Evolutionary conservation across 345 rosid species (phyloP).

Genomic region (Populus deltoides): DNA sequence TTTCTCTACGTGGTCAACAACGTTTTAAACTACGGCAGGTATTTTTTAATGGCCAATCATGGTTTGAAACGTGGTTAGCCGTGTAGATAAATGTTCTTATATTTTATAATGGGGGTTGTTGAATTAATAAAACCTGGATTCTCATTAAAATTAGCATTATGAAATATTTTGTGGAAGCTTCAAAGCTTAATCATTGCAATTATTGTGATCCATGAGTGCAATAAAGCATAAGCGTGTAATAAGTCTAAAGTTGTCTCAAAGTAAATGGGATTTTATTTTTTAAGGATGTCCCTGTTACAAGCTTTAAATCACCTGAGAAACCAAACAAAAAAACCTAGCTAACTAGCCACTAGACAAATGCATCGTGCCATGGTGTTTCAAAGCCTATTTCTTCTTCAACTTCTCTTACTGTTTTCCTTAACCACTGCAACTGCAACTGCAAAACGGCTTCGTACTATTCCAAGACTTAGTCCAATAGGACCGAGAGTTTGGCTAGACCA

Average conservation of each 20-base stretch:
- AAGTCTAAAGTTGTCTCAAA: not conserved
- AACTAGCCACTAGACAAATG: not conserved
- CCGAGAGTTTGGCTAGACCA: constrained; percentile 6
- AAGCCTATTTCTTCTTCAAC: not conserved
- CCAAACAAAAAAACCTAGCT: not conserved
- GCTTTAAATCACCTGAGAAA: not conserved
- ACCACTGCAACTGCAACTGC: constrained; percentile 4
- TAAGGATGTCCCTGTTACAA: not conserved
- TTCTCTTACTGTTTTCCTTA: not conserved
- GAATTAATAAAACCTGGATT: not conserved
- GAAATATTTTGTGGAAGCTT: not conserved
- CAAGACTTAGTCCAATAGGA: constrained; percentile 34
- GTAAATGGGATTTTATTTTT: not conserved
- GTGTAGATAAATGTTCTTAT: too few species aligned
- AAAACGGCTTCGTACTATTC: constrained; percentile 2
- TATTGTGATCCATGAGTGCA: not conserved
- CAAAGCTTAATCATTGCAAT: not conserved
- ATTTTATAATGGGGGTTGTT: too few species aligned
- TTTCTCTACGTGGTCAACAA: too few species aligned
- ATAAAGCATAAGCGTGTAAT: not conserved
- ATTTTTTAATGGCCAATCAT: too few species aligned
- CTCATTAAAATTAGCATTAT: too few species aligned
- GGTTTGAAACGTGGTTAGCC: too few species aligned
- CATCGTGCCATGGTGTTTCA: constrained; percentile 6
- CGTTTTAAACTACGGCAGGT: too few species aligned